Conservation (phyloP, 2,329 filamentous ascomycete species). For the Penicillium sp. region DNA sequence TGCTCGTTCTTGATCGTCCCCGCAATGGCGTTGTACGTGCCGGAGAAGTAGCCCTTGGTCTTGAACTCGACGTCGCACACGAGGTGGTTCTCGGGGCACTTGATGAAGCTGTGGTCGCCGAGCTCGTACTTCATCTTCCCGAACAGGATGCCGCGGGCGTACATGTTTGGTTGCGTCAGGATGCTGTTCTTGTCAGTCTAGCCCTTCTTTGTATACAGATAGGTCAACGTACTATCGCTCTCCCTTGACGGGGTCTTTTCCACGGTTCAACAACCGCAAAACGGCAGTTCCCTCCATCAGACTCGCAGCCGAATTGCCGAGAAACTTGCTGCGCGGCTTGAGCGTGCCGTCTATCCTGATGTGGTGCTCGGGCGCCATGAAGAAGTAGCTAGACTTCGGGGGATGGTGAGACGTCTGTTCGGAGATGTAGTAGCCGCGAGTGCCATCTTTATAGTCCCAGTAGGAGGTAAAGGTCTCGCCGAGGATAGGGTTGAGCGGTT, state of each 20-base stretch:
- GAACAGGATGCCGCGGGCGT: conserved; percentile 91
- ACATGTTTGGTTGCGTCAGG: conserved; percentile 98
- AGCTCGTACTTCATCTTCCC: conserved; percentile 99
- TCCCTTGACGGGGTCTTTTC: conserved; percentile 57
- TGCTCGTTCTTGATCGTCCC: conserved; percentile 84
- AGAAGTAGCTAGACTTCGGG: conserved; percentile 98
- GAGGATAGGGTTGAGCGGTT: conserved; percentile 92
- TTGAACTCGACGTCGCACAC: conserved; percentile 96
- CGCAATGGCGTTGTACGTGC: conserved; percentile 93
- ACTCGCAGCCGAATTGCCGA: conserved; percentile 95
- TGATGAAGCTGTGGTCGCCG: conserved; percentile 89
- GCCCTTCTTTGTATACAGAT: background rate
- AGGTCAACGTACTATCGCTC: conserved; percentile 75
- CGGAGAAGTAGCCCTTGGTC: conserved; percentile 94
- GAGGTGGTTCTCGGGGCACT: conserved; percentile 82
- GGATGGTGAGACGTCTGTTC: conserved; percentile 98
- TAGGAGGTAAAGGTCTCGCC: conserved; percentile 94
- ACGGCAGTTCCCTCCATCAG: conserved; percentile 97
- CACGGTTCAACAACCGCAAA: conserved; percentile 74
- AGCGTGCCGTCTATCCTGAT: conserved; percentile 94
- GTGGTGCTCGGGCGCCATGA: conserved; percentile 89
- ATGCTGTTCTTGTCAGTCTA: conserved; percentile 54
- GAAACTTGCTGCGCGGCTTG: conserved; percentile 89
- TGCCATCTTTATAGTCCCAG: conserved; percentile 85
- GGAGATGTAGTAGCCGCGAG: conserved; percentile 88